Evolutionary conservation across 2,329 filamentous ascomycete genomes (phyloP), one percentile per base, ranked within the genome.

Genomic region (Tolypocladium endophyticum): DNA sequence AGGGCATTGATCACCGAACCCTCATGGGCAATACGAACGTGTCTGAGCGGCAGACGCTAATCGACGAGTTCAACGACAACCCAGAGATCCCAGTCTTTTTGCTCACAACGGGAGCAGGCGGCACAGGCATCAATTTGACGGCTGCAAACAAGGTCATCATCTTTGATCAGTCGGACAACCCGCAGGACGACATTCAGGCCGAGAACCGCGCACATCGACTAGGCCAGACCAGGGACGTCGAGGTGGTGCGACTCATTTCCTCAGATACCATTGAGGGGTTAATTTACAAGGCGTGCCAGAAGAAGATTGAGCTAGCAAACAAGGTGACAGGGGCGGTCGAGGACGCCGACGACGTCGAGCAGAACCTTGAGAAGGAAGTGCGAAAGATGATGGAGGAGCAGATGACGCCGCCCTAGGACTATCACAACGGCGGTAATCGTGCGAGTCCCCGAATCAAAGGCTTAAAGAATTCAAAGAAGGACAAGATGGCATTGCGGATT

Each of bases 81-180:
- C 75, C 81, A 0, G 79, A 82, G 2, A 96, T 97, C 58, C 88
- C 92, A 0, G 92, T 95, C 0, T 99, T 99, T 73, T 82, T 99
- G 64, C 83, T 99, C 7, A 94, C 90, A 1, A 99, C 94, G 0
- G 93, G 92, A 61, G 92, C 93, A 0, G 94, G 94, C 58, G 94
- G 94, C n/a, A 94, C 93, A 0, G 94, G 94, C 47, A 95, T 99
- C 77, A 99, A 99, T 73, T 77, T 99, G 59, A 94, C 93, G 9
- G 90, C 89, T 41, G 94, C 94, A 5, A 97, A 97, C 78, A 97
- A 97, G 75, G 93, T 99, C 66, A 85, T 99, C 73, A 94, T 99
- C 68, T 97, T 97, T 71, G 94, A 99, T 73, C 89, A 89, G 64
- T 90, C 87, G n/a, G 96, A 97, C 76, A 99, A 99, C 67, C 94